Base-by-base conservation (phyloP, 768 basidiomycete genomes). In the Sistotremastrum suecicum region DNA sequence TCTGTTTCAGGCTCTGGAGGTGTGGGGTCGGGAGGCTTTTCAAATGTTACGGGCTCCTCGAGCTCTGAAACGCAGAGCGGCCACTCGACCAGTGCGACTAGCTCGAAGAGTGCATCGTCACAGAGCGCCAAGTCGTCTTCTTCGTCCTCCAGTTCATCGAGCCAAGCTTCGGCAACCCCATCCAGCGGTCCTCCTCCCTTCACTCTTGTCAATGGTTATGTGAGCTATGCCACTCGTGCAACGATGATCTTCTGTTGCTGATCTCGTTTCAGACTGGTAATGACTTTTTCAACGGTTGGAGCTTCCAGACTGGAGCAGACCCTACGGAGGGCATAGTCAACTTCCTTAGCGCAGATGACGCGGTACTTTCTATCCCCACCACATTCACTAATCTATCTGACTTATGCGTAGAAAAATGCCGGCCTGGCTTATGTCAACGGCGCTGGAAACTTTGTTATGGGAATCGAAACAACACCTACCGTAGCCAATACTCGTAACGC, bases 281-380 rank as follows among this genome's bases (percentile, higher is more conserved):
- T 41, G 69, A 67, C 37, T 95, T 95, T 67, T 94, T 91, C 50
- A 66, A 83, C 56, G 81, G 78, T 41, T 92, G 83, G 82, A 57
- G 73, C 54, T 94, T 92, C 64, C 79, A 67, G 56, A 74, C 69
- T 6, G 60, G 52, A 32, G 53, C 65, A 7, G 90, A 94, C 66
- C 88, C 90, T 4, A 95, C 90, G 0, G 62, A 78, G 51, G 85
- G 83, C 65, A 50, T 45, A 63, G 84, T 86, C 34, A 63, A 76
- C 50, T 91, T 79, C 59, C 64, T 86, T 4, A 71, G 79, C 57
- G 68, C 78, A 55, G 52, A 53, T 47, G 72, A 74, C 39, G 83
- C 74, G 38, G 78, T 80, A 57, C 54, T 73, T 56, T 20, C 20
- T 20, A 9, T 28, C 37, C 30, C 31, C 10, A 30, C 40, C 30